phyloP scores from a whole-genome alignment of 139 green algal genomes.

The Raphidocelis subcapitata region DNA sequence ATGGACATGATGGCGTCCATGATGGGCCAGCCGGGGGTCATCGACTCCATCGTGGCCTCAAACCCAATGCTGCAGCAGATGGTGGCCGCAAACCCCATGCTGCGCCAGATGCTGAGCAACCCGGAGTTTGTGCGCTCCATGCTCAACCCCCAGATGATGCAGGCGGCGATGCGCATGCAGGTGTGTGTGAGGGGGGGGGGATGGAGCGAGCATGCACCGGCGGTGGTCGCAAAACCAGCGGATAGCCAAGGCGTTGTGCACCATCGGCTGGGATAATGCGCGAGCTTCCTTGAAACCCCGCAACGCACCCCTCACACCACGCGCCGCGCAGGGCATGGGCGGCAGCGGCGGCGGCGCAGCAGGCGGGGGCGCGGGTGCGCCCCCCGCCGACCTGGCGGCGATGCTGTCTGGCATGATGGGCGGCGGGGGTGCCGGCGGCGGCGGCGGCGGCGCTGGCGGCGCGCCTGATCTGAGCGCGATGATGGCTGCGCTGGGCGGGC shows the following conservation, averaged over 20 bases:
- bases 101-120: constrained; percentile 59
- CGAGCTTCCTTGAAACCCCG: too few species aligned
- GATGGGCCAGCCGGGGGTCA: constrained; percentile 62
- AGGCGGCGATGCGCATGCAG: constrained; percentile 64
- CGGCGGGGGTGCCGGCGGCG: constrained; percentile 9
- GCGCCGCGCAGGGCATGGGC: neutral
- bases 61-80: constrained; percentile 56
- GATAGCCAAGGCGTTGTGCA: too few species aligned
- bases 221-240: too few species aligned
- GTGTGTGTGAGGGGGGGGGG: too few species aligned
- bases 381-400: constrained; percentile 11
- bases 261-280: too few species aligned
- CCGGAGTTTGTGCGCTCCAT: constrained; percentile 79
- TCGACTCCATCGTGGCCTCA: constrained; percentile 56
- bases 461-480: constrained; percentile 34
- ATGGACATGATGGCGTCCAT: constrained; percentile 72
- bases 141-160: constrained; percentile 72
- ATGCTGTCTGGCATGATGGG: constrained; percentile 28
- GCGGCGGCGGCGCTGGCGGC: constrained; percentile 7
- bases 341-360: neutral
- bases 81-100: constrained; percentile 45
- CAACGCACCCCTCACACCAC: too few species aligned
- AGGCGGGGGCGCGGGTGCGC: neutral
- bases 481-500: constrained; percentile 33
- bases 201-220: too few species aligned